phyloP scores from a whole-genome alignment of 2,329 filamentous ascomycete genomes.

The Diaporthe citrichinensis region DNA sequence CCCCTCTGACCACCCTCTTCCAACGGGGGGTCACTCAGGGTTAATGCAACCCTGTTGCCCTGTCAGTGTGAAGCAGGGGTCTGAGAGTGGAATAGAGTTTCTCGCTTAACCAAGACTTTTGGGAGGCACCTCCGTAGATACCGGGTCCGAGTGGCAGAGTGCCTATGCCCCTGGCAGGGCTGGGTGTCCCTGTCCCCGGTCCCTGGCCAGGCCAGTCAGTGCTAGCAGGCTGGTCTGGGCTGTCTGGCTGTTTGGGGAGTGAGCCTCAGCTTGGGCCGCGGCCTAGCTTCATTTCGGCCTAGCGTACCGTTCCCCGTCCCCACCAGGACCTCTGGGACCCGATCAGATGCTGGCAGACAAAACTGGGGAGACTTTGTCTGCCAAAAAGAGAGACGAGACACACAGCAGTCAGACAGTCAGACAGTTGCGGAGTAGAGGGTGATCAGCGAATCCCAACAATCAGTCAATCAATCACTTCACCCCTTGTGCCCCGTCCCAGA shows the following conservation, averaged over 20 bases:
- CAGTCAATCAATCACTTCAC: neutral
- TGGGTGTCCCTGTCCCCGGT: neutral
- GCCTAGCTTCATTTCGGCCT: neutral
- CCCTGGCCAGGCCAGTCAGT: neutral
- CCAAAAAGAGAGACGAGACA: neutral
- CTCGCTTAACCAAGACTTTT: no score
- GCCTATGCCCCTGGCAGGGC: conserved; percentile 8
- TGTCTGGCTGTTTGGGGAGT: neutral
- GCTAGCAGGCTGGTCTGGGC: neutral
- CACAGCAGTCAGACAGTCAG: neutral
- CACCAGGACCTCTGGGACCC: conserved; percentile 12
- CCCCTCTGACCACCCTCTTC: no score
- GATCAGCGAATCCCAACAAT: neutral
- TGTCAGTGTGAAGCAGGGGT: no score
- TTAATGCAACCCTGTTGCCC: no score
- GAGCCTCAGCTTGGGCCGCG: conserved; percentile 25
- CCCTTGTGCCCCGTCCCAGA: neutral
- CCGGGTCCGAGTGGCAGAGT: neutral
- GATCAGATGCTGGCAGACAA: conserved; percentile 13
- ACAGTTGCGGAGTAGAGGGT: neutral
- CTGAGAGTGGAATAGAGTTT: no score
- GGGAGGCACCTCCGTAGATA: no score
- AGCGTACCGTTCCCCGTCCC: conserved; percentile 19
- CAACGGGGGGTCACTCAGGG: no score
- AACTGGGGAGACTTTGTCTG: neutral